phyloP scores from a whole-genome alignment of 176 grass and related monocot genomes.

The Zoysia japonica region DNA sequence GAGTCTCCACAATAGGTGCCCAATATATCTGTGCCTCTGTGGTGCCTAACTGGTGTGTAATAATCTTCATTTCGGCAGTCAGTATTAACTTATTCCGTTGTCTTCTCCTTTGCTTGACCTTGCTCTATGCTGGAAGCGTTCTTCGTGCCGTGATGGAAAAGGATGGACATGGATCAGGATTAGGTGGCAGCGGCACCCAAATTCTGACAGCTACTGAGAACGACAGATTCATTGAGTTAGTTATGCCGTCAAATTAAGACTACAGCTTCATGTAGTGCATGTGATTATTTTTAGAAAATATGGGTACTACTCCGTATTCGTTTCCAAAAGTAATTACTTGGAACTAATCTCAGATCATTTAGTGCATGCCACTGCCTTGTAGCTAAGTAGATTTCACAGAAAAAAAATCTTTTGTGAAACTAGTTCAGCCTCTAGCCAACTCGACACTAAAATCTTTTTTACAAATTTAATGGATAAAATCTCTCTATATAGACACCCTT shows the following conservation, averaged over 20 bases:
- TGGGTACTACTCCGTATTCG: neutral
- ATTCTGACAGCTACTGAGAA: conserved; percentile 17
- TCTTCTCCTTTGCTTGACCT: conserved; percentile 20
- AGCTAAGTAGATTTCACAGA: neutral
- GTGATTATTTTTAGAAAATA: neutral
- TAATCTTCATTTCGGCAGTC: conserved; percentile 2
- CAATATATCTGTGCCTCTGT: neutral
- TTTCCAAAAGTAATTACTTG: neutral
- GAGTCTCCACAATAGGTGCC: conserved; percentile 15
- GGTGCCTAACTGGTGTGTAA: conserved; percentile 1
- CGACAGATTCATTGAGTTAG: conserved; percentile 10
- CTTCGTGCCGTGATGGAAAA: conserved; percentile 29
- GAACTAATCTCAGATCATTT: neutral
- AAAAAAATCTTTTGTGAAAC: too few relatives aligned
- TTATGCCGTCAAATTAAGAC: conserved; percentile 24
- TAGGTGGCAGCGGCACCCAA: conserved; percentile 20
- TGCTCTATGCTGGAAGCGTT: conserved; percentile 22
- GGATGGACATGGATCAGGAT: conserved; percentile 5
- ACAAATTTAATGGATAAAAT: too few relatives aligned
- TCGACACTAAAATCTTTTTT: neutral
- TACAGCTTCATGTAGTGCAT: neutral
- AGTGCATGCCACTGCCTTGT: neutral
- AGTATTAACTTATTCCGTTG: conserved; percentile 1
- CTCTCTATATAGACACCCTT: too few relatives aligned
- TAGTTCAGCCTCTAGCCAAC: too few relatives aligned